Evolutionary conservation across 495 filamentous ascomycete genomes (phyloP).

Genomic region (Podospora australis): DNA sequence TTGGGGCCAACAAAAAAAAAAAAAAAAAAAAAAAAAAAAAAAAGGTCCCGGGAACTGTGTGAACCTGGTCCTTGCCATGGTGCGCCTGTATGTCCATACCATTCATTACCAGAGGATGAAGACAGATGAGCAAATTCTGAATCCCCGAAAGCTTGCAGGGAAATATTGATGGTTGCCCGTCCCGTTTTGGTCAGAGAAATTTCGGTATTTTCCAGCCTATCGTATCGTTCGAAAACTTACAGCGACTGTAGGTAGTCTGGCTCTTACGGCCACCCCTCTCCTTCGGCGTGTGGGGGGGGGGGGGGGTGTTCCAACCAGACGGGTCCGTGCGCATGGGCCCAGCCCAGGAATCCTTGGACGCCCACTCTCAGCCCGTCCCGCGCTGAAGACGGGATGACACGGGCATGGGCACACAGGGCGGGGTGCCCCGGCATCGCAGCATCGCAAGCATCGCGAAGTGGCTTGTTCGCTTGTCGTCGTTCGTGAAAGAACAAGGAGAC

Average conservation of each 20-base stretch:
- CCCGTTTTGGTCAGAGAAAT: slow-evolving; percentile 17
- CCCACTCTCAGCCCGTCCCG: neutral
- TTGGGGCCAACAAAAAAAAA: no score
- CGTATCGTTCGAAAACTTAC: slow-evolving; percentile 3
- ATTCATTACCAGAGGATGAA: no score
- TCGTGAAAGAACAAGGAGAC: neutral
- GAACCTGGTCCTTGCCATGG: no score
- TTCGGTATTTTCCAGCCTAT: slow-evolving; percentile 25
- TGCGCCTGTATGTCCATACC: no score
- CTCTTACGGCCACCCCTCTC: neutral
- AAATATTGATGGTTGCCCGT: slow-evolving; percentile 25
- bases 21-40: no score
- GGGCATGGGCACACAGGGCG: no score
- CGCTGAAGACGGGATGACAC: no score
- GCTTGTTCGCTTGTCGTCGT: neutral
- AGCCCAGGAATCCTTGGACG: neutral
- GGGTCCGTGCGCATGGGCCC: neutral
- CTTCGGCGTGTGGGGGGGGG: neutral
- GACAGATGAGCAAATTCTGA: no score
- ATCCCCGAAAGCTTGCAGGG: slow-evolving; percentile 26
- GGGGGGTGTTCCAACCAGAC: neutral
- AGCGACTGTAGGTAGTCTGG: no score
- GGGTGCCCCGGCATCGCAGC: neutral
- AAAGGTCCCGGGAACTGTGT: no score
- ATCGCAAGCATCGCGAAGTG: neutral